Conservation (phyloP, 202 grass and related monocot genomes). For the Hordeum pubiflorum region DNA sequence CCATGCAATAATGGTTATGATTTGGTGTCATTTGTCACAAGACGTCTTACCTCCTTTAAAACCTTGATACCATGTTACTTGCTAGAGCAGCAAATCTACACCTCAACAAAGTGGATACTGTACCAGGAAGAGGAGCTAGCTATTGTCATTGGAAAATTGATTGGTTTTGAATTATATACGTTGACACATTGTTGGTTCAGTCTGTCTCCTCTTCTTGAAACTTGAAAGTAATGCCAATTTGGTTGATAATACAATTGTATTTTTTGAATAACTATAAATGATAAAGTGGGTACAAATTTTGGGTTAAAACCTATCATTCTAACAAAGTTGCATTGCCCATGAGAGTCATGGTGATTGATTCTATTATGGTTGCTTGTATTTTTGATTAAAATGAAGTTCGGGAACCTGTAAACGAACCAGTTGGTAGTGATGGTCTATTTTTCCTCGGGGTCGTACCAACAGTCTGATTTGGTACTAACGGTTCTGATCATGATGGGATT, state of each 20-base stretch:
- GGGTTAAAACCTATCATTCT: neutral
- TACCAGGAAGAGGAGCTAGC: neutral
- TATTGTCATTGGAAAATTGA: neutral
- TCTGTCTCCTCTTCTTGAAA: neutral
- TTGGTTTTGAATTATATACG: neutral
- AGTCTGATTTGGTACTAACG: neutral
- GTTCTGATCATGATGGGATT: neutral
- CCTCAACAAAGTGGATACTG: neutral
- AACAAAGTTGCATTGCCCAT: neutral
- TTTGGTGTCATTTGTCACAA: neutral
- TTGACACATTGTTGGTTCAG: neutral
- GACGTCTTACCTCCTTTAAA: neutral
- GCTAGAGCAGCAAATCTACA: constrained; percentile 2
- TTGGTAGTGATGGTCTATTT: neutral
- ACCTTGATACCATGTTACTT: neutral
- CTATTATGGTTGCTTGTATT: neutral
- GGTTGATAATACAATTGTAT: neutral
- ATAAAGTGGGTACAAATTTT: neutral
- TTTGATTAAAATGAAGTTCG: neutral
- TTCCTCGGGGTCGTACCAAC: neutral
- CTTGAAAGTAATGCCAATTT: neutral
- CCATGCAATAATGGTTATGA: neutral
- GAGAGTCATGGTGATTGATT: neutral
- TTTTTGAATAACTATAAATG: neutral
- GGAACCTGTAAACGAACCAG: neutral